Percentiles rank a stretch among this genome's conserved stretches.
Conservation (phyloP, 2,329 filamentous ascomycete species). For the Penicillium sclerotigenum region DNA sequence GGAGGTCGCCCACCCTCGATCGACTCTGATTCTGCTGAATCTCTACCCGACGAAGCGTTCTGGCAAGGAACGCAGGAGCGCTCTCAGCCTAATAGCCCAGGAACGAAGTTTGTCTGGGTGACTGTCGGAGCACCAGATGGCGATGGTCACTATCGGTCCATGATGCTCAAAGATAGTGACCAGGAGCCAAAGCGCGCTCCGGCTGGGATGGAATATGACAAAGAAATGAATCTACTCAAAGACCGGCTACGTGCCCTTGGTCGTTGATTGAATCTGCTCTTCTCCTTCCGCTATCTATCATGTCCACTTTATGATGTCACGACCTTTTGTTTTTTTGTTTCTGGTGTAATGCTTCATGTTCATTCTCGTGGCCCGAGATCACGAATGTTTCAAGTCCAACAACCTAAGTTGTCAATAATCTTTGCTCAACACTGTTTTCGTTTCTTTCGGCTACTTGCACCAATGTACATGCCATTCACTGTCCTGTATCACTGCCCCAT, state of each 20-base stretch:
- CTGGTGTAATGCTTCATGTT: not conserved
- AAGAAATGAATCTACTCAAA: conserved; percentile 30
- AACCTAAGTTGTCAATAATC: not conserved
- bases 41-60: conserved; percentile 31
- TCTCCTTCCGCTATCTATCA: conserved; percentile 10
- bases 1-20: conserved; percentile 32
- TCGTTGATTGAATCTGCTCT: conserved; percentile 14
- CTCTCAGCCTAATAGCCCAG: conserved; percentile 42
- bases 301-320: conserved; percentile 24
- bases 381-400: not conserved
- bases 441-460: not conserved
- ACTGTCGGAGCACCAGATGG: conserved; percentile 49
- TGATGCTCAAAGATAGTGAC: conserved; percentile 32
- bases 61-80: conserved; percentile 45
- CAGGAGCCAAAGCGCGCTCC: conserved; percentile 14
- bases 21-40: conserved; percentile 9
- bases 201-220: conserved; percentile 19
- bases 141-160: conserved; percentile 44
- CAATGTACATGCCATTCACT: not conserved
- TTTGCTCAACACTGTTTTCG: not conserved
- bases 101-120: conserved; percentile 52
- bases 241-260: conserved; percentile 30
- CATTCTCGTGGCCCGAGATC: not conserved
- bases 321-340: conserved; percentile 17
- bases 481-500: not conserved